A percentile compares a stretch with the other conserved stretches of the same genome.
phyloP scores from a whole-genome alignment of 108 stramenopile genomes.

The Nitzschia putrida region DNA sequence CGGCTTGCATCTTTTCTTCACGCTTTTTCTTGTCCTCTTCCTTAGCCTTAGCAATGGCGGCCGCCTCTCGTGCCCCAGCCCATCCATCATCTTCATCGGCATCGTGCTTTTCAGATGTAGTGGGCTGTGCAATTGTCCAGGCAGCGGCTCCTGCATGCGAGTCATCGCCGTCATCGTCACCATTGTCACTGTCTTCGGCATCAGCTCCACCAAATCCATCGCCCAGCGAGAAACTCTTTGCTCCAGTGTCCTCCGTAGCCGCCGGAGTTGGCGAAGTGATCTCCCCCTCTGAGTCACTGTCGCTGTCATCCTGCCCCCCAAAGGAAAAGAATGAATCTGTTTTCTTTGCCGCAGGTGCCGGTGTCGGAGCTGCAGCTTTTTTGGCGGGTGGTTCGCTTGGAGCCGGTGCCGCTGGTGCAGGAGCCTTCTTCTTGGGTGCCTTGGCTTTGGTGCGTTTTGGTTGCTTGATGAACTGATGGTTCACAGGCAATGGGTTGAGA shows the following conservation, averaged over 20 bases:
- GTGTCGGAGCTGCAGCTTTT: conserved; percentile 35
- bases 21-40: conserved; percentile 83
- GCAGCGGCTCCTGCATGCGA: conserved; percentile 50
- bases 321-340: conserved; percentile 67
- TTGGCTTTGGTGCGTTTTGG: conserved; percentile 32
- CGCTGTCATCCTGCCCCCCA: conserved; percentile 76
- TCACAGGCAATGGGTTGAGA: conserved; percentile 16
- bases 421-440: conserved; percentile 46
- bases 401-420: conserved; percentile 39
- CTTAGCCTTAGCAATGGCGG: conserved; percentile 67
- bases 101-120: conserved; percentile 44
- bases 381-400: conserved; percentile 45
- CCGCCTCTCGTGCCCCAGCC: conserved; percentile 76
- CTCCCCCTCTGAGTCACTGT: conserved; percentile 64
- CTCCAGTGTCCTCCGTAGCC: background rate
- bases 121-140: conserved; percentile 67
- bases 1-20: conserved; percentile 76
- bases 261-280: conserved; percentile 18
- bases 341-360: conserved; percentile 41
- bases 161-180: conserved; percentile 62
- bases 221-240: conserved; percentile 41
- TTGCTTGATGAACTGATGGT: conserved; percentile 38
- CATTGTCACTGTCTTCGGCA: conserved; percentile 57
- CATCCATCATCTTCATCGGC: conserved; percentile 80
- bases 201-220: conserved; percentile 39